Conservation (phyloP, 352 stramenopile species). For the Pythium dissotocum region DNA sequence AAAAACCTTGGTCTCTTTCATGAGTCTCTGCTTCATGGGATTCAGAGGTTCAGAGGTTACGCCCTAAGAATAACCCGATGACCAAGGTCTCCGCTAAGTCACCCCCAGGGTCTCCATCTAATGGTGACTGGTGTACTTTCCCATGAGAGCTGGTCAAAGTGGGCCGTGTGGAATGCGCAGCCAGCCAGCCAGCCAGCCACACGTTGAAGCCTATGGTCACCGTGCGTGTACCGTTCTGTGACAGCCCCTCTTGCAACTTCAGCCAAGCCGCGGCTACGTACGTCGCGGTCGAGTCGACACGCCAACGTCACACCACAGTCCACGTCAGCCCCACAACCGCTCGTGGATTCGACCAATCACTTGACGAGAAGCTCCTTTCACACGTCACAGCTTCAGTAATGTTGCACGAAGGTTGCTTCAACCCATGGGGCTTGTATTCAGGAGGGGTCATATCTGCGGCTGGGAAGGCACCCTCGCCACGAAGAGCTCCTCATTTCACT, state of each 20-base stretch:
- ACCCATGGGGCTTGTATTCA: conserved; percentile 7
- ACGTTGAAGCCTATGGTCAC: background rate
- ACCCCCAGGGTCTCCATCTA: background rate
- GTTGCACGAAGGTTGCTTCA: conserved; percentile 26
- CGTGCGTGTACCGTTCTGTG: background rate
- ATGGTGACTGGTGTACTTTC: too few relatives aligned
- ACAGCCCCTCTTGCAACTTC: background rate
- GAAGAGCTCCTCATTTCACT: conserved; percentile 16
- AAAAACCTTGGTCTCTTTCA: too few relatives aligned
- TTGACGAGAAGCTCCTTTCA: background rate
- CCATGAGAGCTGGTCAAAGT: too few relatives aligned
- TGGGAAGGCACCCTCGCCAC: background rate
- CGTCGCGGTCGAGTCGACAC: conserved; percentile 6
- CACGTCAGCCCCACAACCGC: background rate
- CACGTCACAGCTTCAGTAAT: conserved; percentile 17
- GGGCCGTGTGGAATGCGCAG: background rate
- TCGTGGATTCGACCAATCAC: conserved; percentile 27
- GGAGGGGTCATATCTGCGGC: conserved; percentile 8
- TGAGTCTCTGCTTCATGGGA: background rate
- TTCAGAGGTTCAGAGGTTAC: background rate
- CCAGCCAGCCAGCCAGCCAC: background rate
- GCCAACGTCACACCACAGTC: conserved; percentile 1
- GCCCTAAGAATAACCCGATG: background rate
- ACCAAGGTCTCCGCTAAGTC: background rate
- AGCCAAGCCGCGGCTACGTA: conserved; percentile 8